Evolutionary conservation across 345 rosid species (phyloP), one percentile per base, ranked within the genome.

Genomic region (Salix udensis): DNA sequence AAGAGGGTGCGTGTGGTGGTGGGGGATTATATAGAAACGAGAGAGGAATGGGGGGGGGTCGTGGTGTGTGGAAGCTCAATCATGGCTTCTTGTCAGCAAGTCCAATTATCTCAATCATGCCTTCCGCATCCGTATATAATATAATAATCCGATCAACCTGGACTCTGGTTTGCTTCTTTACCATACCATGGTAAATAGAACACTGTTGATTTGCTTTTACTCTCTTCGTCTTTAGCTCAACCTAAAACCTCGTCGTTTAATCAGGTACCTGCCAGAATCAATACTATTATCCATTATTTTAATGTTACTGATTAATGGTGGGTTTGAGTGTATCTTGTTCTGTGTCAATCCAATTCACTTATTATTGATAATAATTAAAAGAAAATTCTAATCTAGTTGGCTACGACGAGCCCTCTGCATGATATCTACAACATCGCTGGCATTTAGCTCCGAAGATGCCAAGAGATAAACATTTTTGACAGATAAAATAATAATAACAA

Each of bases 71-170:
- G 39, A 72, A 80, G 81, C 82, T 83, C 88, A 89, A 89, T 87
- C 85, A 90, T 87, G 90, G 86, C 85, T 81, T 55, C 65, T 53
- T 79, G 89, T 89, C 92, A 79, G 88, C 81, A 72, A 74, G 78
- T 77, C 88, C 82, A 84, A 81, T 87, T 85, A 84, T 82, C 87
- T 84, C 87, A 85, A 84, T 85, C 90, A 85, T 85, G 85, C 71
- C 85, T 65, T 81, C 80, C 82, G 85, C 87, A 79, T 82, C 83
- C 74, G 60, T 37, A 26, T 60, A 74, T 64, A 71, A 77, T 70
- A 53, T 1, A 52, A 40, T 40, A 40, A 40, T 40, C 2, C 44
- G 44, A 40, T 40, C 2, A 12, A 0, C 50, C 50, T 14, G 4
- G 4, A 12, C 16, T 4, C 50, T 40, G 12, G 50, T 4, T 13